A percentile compares a stretch with the other conserved stretches of the same genome.
Evolutionary conservation across 1,284 basidiomycete species (phyloP).

Genomic region (Sporisorium scitamineum): DNA sequence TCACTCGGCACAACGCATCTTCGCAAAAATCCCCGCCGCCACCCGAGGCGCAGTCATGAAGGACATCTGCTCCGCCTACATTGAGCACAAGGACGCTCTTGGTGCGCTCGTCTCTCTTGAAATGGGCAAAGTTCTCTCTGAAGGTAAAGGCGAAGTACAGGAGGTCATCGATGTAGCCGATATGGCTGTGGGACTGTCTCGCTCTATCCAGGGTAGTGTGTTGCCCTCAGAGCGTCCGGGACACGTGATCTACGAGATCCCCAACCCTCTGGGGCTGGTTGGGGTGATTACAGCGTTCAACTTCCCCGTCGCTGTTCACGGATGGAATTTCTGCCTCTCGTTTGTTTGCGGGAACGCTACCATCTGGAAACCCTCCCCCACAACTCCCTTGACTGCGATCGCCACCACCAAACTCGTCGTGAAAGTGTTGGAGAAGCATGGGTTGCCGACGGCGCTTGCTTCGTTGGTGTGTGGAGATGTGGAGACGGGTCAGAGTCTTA

Average conservation of each 20-base stretch:
- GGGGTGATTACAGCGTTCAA: constrained; percentile 91
- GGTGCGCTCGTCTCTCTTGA: constrained; percentile 79
- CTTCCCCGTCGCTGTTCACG: constrained; percentile 81
- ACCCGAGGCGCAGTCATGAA: constrained; percentile 86
- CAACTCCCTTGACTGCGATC: constrained; percentile 84
- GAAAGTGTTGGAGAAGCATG: constrained; percentile 82
- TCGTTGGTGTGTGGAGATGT: constrained; percentile 85
- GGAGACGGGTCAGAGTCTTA: constrained; percentile 82
- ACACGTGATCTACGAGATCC: constrained; percentile 71
- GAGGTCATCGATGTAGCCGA: constrained; percentile 93
- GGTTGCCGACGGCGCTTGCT: constrained; percentile 84
- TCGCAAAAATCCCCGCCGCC: constrained; percentile 85
- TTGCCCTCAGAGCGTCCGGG: constrained; percentile 59
- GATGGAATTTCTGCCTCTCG: constrained; percentile 88
- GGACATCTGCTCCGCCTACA: constrained; percentile 86
- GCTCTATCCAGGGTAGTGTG: constrained; percentile 79
- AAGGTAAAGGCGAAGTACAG: constrained; percentile 91
- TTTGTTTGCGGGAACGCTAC: constrained; percentile 91
- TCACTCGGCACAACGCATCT: constrained; percentile 78
- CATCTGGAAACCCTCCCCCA: constrained; percentile 93
- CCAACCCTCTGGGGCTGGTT: constrained; percentile 92
- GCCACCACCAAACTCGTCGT: constrained; percentile 87
- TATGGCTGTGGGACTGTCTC: constrained; percentile 83
- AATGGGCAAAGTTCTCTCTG: constrained; percentile 94
- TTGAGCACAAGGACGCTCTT: constrained; percentile 81